A percentile compares a stretch with the other conserved stretches of the same genome.
phyloP scores from a whole-genome alignment of 139 green algal species.

The Asterochloris sp. region DNA sequence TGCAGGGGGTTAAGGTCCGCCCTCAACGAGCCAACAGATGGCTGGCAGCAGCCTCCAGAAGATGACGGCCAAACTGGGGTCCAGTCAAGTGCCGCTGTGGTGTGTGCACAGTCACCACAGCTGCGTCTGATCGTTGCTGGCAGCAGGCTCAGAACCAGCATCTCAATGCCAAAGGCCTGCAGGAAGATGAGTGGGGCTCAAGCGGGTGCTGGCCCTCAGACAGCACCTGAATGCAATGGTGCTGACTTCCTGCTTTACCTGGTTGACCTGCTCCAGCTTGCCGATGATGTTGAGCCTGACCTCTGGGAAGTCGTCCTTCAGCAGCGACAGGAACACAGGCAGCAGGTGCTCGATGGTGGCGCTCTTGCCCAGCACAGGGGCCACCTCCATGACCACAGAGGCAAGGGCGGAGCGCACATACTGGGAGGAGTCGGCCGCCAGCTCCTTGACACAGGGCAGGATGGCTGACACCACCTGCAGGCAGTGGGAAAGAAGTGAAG shows the following conservation, averaged over 20 bases:
- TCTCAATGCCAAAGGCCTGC: too few species aligned
- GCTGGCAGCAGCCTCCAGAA: too few species aligned
- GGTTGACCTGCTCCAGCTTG: conserved; percentile 92
- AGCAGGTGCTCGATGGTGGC: conserved; percentile 91
- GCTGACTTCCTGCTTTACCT: not conserved
- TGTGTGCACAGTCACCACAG: too few species aligned
- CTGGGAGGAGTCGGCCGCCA: conserved; percentile 79
- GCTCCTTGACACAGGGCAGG: conserved; percentile 84
- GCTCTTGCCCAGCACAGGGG: conserved; percentile 69
- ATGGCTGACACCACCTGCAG: conserved; percentile 29
- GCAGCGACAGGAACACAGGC: conserved; percentile 90
- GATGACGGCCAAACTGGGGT: too few species aligned
- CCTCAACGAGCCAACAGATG: too few species aligned
- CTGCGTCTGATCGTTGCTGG: too few species aligned
- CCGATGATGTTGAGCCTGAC: conserved; percentile 98
- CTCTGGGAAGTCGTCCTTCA: conserved; percentile 95
- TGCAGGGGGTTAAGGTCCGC: too few species aligned
- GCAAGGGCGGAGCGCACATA: conserved; percentile 93
- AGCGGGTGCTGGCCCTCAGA: too few species aligned
- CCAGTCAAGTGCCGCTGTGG: too few species aligned
- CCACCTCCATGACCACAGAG: conserved; percentile 92
- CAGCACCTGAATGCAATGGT: too few species aligned
- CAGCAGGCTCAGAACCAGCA: too few species aligned
- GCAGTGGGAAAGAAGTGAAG: not conserved
- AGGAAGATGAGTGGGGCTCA: too few species aligned